Percentiles rank a stretch among this genome's conserved stretches.
phyloP scores from a whole-genome alignment of 2,329 filamentous ascomycete genomes.

The Cladorrhinum sp. region DNA sequence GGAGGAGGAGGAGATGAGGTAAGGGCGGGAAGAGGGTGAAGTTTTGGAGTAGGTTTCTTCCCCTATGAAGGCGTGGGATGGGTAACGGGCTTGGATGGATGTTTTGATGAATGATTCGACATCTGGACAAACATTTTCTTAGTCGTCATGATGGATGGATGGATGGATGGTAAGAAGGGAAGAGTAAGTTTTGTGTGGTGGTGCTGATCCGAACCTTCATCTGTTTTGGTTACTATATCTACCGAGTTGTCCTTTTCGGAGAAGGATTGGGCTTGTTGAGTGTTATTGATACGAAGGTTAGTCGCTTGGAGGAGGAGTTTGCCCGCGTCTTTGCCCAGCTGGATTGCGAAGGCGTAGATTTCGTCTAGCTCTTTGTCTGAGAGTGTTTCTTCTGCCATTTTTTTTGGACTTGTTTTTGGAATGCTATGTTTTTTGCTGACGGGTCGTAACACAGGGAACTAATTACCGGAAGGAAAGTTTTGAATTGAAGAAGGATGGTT shows the following conservation, averaged over 20 bases:
- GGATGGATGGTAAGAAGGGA: too few species aligned
- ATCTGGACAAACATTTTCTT: too few species aligned
- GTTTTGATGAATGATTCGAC: constrained; percentile 68
- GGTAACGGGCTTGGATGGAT: constrained; percentile 58
- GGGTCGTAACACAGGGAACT: too few species aligned
- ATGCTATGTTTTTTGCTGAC: background rate
- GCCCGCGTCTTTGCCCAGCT: constrained; percentile 68
- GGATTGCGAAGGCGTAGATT: constrained; percentile 68
- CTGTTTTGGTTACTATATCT: constrained; percentile 74
- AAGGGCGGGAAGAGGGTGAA: constrained; percentile 58
- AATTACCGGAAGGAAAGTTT: too few species aligned
- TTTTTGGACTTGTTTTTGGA: constrained; percentile 6
- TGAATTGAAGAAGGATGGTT: too few species aligned
- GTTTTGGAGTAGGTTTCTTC: constrained; percentile 70
- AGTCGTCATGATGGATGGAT: too few species aligned
- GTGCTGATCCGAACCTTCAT: too few species aligned
- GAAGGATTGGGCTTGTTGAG: constrained; percentile 30
- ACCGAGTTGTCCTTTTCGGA: constrained; percentile 73
- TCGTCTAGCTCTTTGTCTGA: constrained; percentile 53
- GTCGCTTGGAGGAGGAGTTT: constrained; percentile 63
- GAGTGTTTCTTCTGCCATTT: constrained; percentile 18
- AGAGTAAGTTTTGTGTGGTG: too few species aligned
- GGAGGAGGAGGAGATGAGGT: constrained; percentile 57
- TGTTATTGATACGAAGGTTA: constrained; percentile 47
- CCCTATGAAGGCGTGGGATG: constrained; percentile 67